Percentiles rank a stretch among this genome's conserved stretches.
phyloP scores from a whole-genome alignment of 2,329 filamentous ascomycete genomes.

The Phialophora verrucosa region DNA sequence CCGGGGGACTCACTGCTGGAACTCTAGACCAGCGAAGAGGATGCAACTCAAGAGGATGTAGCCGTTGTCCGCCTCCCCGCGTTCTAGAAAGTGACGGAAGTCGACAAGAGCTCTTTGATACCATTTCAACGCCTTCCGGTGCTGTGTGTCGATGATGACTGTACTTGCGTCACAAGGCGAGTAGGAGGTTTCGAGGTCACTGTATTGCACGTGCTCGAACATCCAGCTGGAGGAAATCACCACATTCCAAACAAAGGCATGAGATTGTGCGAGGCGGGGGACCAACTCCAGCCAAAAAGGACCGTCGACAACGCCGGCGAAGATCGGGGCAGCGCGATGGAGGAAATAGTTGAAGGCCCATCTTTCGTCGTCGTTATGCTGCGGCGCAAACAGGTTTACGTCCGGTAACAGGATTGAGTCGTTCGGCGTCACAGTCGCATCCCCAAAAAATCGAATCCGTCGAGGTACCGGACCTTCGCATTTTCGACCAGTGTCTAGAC shows the following conservation, averaged over 20 bases:
- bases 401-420: constrained; percentile 28
- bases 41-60: constrained; percentile 35
- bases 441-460: constrained; percentile 25
- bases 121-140: constrained; percentile 29
- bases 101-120: constrained; percentile 30
- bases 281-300: constrained; percentile 47
- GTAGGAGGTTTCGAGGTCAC: constrained; percentile 8
- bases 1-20: constrained; percentile 35
- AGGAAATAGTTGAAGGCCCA: constrained; percentile 50
- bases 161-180: background rate
- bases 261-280: constrained; percentile 45
- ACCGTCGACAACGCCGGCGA: constrained; percentile 45
- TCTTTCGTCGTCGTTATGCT: constrained; percentile 39
- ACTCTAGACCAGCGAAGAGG: constrained; percentile 34
- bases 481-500: constrained; percentile 36
- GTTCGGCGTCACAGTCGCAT: background rate
- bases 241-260: constrained; percentile 49
- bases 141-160: constrained; percentile 9
- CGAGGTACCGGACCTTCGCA: constrained; percentile 39
- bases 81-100: constrained; percentile 21
- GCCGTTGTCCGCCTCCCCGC: constrained; percentile 18
- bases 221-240: constrained; percentile 47
- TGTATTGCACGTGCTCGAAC: constrained; percentile 41
- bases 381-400: constrained; percentile 21
- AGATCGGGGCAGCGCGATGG: constrained; percentile 41